A percentile compares a stretch with the other conserved stretches of the same genome.
These are phyloP conservation scores for Boletus coccyginus DNA, from an alignment of 768 basidiomycete species.

Conservation along the genomic window DNA sequence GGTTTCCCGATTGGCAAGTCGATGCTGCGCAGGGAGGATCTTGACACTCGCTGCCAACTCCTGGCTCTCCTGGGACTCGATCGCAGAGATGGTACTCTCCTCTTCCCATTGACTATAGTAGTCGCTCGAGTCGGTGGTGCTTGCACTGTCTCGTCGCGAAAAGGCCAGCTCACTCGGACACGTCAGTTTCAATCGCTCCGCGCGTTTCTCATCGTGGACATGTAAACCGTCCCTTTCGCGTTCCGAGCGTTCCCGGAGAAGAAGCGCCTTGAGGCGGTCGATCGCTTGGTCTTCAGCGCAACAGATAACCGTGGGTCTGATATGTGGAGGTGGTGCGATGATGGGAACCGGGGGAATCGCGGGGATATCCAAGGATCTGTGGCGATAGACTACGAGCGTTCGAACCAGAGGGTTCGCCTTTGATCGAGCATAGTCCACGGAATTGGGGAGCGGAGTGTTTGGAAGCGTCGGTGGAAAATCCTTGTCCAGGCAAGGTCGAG, in stretches of 20 bases:
- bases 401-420: slow-evolving; percentile 24
- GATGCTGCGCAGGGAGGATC: not conserved
- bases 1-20: not conserved
- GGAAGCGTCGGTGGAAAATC: slow-evolving; percentile 24
- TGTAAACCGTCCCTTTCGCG: slow-evolving; percentile 36
- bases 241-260: slow-evolving; percentile 40
- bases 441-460: slow-evolving; percentile 24
- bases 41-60: not conserved
- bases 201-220: slow-evolving; percentile 9
- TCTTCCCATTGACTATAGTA: slow-evolving; percentile 17
- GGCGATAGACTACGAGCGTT: slow-evolving; percentile 13
- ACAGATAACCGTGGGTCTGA: slow-evolving; percentile 18
- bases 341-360: slow-evolving; percentile 41
- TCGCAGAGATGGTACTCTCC: slow-evolving; percentile 8
- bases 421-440: slow-evolving; percentile 20
- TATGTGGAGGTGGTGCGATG: slow-evolving; percentile 49
- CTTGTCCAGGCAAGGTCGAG: not conserved
- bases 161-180: not conserved
- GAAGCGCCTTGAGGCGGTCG: slow-evolving; percentile 37
- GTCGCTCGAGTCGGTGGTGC: slow-evolving; percentile 12
- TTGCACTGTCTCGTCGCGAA: slow-evolving; percentile 6
- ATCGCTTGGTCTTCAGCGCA: slow-evolving; percentile 45
- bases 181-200: not conserved
- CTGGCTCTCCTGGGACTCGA: slow-evolving; percentile 22
- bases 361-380: not conserved